Base-by-base conservation (phyloP, 202 grass and related monocot species). In the Alloteropsis angusta region DNA sequence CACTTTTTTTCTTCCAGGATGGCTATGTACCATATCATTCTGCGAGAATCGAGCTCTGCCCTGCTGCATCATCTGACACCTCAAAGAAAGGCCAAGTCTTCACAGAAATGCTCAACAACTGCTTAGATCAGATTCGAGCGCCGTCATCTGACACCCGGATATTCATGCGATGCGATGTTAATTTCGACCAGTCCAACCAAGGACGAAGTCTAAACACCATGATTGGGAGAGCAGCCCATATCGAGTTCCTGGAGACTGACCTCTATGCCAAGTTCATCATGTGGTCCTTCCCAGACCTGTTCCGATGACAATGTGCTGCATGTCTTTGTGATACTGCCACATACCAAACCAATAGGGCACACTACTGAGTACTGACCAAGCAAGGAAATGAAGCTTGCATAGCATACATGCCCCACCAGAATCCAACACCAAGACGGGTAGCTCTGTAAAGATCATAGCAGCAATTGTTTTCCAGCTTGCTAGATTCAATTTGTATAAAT, bases 1-100 rank as follows among this genome's bases (percentile, higher is more conserved):
- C 47, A 44, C 34, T 11, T 67, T 39, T 78, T 25, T 55, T 77
- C 12, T 39, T 30, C 39, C 78, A 98, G 95, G 95, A 98, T 86
- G 95, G 95, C 25, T 98, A 98, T 72, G 95, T 98, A 42, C 95
- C 95, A 18, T 94, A 98, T 79, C 95, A 98, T 87, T 98, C 95
- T 42, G 95, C 95, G n/a, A 89, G 95, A 85, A 94, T 98, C 0
- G 95, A 98, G 61, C 85, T 92, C 46, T 94, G 89, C 19, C 92
- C 83, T 18, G 88, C 89, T 58, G 88, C 92, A 30, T 90, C 89
- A 32, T 68, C 79, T 0, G 95, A 98, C 72, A 86, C 85, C 65
- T 98, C 95, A 47, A 98, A 86, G 82, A 94, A 94, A 60, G 85
- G 89, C 15, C 80, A 97, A 57, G 69, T 98, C 44, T 98, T 98